phyloP scores from a whole-genome alignment of 2,329 filamentous ascomycete species.

The Pyrenophora teres region DNA sequence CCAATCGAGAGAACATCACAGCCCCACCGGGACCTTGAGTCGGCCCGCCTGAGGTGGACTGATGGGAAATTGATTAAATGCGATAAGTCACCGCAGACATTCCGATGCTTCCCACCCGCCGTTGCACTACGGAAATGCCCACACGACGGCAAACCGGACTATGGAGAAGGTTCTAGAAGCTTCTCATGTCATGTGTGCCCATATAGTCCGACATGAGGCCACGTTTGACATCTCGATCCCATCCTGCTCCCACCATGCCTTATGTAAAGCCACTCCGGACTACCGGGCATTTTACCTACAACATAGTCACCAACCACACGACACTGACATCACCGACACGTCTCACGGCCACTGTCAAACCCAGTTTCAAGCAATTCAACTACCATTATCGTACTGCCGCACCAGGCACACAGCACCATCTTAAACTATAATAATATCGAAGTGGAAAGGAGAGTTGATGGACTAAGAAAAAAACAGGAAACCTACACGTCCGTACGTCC shows the following conservation, averaged over 20 bases:
- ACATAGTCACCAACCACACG: no score
- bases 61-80: constrained; percentile 12
- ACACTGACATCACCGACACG: no score
- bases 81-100: constrained; percentile 1
- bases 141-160: no score
- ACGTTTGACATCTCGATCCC: no score
- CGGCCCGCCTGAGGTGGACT: constrained; percentile 9
- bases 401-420: constrained; percentile 10
- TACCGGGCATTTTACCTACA: no score
- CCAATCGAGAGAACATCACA: not conserved
- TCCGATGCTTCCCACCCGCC: not conserved
- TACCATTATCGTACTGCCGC: constrained; percentile 13
- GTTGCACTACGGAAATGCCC: not conserved
- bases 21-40: not conserved
- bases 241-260: no score
- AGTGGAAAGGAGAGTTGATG: not conserved
- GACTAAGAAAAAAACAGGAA: not conserved
- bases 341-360: not conserved
- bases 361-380: constrained; percentile 6
- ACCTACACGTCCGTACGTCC: not conserved
- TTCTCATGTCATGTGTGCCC: no score
- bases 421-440: constrained; percentile 8
- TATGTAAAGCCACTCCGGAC: no score
- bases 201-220: no score
- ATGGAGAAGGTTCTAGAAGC: no score